Percentiles rank a stretch among this genome's conserved stretches.
phyloP scores from a whole-genome alignment of 2,329 filamentous ascomycete genomes.

The Fusarium sp. region DNA sequence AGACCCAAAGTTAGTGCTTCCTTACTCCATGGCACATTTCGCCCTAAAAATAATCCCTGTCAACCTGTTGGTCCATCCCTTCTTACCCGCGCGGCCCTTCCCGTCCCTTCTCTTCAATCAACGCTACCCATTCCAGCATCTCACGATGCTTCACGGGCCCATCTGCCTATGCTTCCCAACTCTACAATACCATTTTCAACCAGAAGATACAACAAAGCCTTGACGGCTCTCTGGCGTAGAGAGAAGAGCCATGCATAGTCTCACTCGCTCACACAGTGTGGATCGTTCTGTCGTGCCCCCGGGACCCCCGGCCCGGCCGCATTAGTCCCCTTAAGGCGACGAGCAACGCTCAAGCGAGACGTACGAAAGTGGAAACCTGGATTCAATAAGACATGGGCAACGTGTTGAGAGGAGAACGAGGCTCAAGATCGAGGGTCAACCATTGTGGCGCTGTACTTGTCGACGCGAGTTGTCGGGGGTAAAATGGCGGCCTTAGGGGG shows the following conservation, averaged over 20 bases:
- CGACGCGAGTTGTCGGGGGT: background rate
- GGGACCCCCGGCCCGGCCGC: slow-evolving; percentile 40
- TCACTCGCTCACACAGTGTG: slow-evolving; percentile 34
- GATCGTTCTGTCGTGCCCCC: slow-evolving; percentile 27
- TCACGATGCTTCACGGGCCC: slow-evolving; percentile 17
- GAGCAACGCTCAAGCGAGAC: slow-evolving; percentile 40
- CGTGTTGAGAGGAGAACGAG: slow-evolving; percentile 3
- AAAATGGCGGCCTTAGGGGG: background rate
- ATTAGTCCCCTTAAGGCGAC: slow-evolving; percentile 44
- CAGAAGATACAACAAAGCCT: background rate
- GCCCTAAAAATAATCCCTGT: slow-evolving; percentile 31
- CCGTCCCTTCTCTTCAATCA: slow-evolving; percentile 37
- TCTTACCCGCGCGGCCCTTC: slow-evolving; percentile 42
- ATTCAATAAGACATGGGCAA: slow-evolving; percentile 31
- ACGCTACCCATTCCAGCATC: slow-evolving; percentile 5
- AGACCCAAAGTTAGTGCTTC: slow-evolving; percentile 10
- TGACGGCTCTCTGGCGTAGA: background rate
- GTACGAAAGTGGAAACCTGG: slow-evolving; percentile 42
- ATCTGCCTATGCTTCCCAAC: slow-evolving; percentile 5
- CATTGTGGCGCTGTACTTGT: background rate
- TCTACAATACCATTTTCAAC: background rate
- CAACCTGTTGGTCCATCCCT: slow-evolving; percentile 34
- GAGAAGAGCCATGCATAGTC: background rate
- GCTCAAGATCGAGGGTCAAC: background rate
- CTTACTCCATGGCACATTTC: slow-evolving; percentile 2